Evolutionary conservation across 257 asterid species (phyloP), one percentile per base, ranked within the genome.

Genomic region (Solanum acaule): DNA sequence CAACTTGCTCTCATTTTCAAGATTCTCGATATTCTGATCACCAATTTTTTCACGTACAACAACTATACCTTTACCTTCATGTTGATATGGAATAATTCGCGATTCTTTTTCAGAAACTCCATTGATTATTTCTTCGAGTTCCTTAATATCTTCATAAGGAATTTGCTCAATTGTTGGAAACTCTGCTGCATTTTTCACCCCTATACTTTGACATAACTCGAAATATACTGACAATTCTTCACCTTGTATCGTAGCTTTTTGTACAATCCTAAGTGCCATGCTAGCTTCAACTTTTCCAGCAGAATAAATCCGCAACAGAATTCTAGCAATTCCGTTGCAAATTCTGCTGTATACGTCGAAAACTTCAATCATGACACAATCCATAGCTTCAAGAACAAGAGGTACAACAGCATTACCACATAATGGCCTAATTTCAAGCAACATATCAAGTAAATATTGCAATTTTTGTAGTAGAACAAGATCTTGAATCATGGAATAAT

Each of bases 371-470:
- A 95, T 86, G 2, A 94, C 63, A 15, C 93, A 95, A 18, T 96
- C 98, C 97, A 97, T 94, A 4, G 95, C 94, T 34, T 96, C 94
- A 2, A 91, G 93, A 15, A 94, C 29, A 1, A 97, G 92, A 37
- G 95, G 96, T 29, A 71, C 92, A n/a, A 79, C 75, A 2, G 92
- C 90, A 1, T 93, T 94, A 8, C 52, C 27, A 0, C 94, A 86
- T n/a, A 85, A 90, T 0, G 98, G 99, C 87, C 88, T 92, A 87
- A 95, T 93, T 87, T 91, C 93, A 29, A 96, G 84, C 90, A 96
- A 65, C 87, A 93, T 84, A 40, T 96, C 98, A 2, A 95, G 89
- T 89, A 96, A 71, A 0, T 52, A 85, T 67, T 97, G 99, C 71
- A 95, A 37, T 61, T 91, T 94, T 87, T 93, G 95, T 46, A 96